Conservation (phyloP, 305 asterid species). For the Fraxinus paxiana region DNA sequence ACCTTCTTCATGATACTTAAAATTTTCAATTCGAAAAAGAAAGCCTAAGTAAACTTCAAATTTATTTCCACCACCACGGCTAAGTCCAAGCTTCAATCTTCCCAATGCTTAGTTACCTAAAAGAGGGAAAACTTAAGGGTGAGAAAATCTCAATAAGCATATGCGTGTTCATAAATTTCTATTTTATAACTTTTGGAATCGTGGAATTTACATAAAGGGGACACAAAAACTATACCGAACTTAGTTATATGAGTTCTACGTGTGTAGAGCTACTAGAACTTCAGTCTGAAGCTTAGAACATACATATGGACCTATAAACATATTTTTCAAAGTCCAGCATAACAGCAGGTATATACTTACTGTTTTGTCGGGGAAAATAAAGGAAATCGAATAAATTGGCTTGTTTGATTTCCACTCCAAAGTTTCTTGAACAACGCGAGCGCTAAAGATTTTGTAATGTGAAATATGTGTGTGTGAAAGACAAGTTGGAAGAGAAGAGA, state of each 20-base stretch:
- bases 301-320: not conserved
- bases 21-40: not conserved
- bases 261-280: not conserved
- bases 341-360: not conserved
- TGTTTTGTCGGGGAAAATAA: not conserved
- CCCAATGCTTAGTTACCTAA: not conserved
- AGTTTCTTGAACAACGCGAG: no score
- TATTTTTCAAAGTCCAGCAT: not conserved
- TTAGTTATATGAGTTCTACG: not conserved
- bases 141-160: not conserved
- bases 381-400: no score
- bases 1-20: not conserved
- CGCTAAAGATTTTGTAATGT: no score
- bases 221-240: not conserved
- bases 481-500: no score
- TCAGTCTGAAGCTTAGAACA: not conserved
- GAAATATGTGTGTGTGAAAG: no score
- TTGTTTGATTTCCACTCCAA: no score
- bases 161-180: not conserved
- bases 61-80: not conserved
- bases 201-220: not conserved
- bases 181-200: not conserved
- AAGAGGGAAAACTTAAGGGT: not conserved
- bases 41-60: not conserved
- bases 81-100: not conserved